Percentiles rank a stretch among this genome's conserved stretches.
Conservation (phyloP, 345 rosid genomes). For the Corchorus olitorius region DNA sequence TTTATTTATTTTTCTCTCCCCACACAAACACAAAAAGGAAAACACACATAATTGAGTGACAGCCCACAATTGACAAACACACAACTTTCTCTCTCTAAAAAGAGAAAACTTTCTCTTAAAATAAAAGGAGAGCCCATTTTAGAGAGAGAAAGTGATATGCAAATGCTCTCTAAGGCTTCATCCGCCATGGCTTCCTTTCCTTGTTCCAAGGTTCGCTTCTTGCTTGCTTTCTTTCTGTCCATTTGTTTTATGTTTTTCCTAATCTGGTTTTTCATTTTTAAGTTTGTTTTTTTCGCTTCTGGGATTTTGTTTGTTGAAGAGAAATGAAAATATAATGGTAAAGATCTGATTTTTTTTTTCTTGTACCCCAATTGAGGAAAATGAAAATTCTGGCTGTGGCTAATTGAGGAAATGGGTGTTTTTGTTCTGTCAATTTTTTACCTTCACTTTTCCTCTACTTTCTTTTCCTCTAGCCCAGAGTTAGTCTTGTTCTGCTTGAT, state of each 20-base stretch:
- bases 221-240: constrained; percentile 8
- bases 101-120: constrained; percentile 1
- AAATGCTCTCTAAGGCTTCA: constrained; percentile 77
- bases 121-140: constrained; percentile 1
- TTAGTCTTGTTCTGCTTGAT: neutral
- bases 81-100: constrained; percentile 12
- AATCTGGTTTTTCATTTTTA: neutral
- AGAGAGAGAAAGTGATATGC: constrained; percentile 40
- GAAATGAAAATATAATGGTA: constrained; percentile 10
- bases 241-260: neutral
- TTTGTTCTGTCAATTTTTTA: neutral
- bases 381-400: neutral
- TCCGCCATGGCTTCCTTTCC: constrained; percentile 74
- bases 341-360: constrained; percentile 9
- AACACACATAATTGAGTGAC: constrained; percentile 17
- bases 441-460: neutral
- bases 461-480: neutral
- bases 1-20: neutral
- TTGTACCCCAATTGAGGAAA: constrained; percentile 15
- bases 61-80: neutral
- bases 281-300: neutral
- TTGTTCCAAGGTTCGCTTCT: constrained; percentile 57
- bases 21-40: constrained; percentile 6
- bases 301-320: neutral
- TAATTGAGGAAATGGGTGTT: constrained; percentile 2